Evolutionary conservation across 2,329 filamentous ascomycete genomes (phyloP), one percentile per base, ranked within the genome.

Genomic region (Aspergillus udagawae): DNA sequence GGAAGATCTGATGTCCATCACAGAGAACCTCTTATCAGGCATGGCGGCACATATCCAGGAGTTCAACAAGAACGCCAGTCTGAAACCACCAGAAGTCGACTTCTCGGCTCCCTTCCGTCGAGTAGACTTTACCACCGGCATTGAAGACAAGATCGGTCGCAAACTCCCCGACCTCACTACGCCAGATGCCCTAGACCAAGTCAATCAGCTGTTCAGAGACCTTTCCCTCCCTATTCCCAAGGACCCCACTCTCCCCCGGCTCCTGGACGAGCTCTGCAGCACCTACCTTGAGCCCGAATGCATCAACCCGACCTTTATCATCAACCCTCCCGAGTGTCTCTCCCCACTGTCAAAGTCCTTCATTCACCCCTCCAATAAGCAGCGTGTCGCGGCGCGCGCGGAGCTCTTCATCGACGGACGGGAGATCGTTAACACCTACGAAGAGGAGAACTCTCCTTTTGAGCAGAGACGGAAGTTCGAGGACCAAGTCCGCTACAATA

Each of bases 391-490:
- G 1, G 90, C 91, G 0, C 87, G 92, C 5, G 90, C 89, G 0
- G 92, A 97, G 75, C 83, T 96, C 23, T 96, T 96, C 75, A 84
- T 95, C 60, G 78, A 85, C 51, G 86, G 88, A 44, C 85, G 86
- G 54, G 94, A 99, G 71, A 82, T 96, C 32, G 91, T 93, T 59
- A 99, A 99, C 74, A 95, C 93, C 79, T 99, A 99, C 73, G 94
- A 99, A 73, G 94, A 99, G 75, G 94, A 99, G 73, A 99, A 99
- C 73, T 90, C 91, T 52, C 94, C 94, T 0, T 86, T 89, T 54
- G 89, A 88, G 66, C 94, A 99, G 76, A 83, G 90, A 49, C 81
- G 83, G 55, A 99, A 99, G 74, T 92, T 99, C 62, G 75, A 86
- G 49, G 82, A 82, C 61, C 85, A 87, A 67, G 69, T 80, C 2